Percentiles rank a stretch among this genome's conserved stretches.
phyloP scores from a whole-genome alignment of 1,284 basidiomycete genomes.

The Sutorius eximius region DNA sequence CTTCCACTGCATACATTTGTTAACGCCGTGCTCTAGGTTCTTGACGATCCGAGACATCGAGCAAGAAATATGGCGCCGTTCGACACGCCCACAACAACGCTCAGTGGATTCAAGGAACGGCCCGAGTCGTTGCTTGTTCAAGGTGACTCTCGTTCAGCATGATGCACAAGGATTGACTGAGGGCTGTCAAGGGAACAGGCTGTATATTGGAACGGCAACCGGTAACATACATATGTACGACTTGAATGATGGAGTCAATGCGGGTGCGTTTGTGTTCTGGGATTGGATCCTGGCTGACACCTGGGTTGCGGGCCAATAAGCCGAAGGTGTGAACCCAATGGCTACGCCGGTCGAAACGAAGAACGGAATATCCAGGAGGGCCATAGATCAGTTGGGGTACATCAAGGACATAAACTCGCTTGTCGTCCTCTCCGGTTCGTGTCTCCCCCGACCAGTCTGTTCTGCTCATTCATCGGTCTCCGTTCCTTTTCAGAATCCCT shows the following conservation, averaged over 20 bases:
- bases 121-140: constrained; percentile 43
- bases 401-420: constrained; percentile 83
- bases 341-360: constrained; percentile 64
- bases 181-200: constrained; percentile 55
- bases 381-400: constrained; percentile 85
- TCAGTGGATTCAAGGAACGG: constrained; percentile 49
- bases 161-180: constrained; percentile 8
- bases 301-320: constrained; percentile 9
- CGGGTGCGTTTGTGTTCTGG: constrained; percentile 30
- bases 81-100: constrained; percentile 37
- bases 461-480: not conserved
- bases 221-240: constrained; percentile 72
- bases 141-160: constrained; percentile 32
- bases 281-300: not conserved
- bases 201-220: constrained; percentile 75
- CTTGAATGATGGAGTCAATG: constrained; percentile 42
- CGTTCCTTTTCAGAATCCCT: constrained; percentile 48
- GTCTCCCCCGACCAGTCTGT: constrained; percentile 18
- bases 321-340: constrained; percentile 36
- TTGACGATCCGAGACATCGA: not conserved
- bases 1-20: not conserved
- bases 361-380: constrained; percentile 60
- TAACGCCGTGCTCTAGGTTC: no score
- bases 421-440: constrained; percentile 75
- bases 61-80: constrained; percentile 45